A percentile compares a stretch with the other conserved stretches of the same genome.
Evolutionary conservation across 140 eudicot genomes (phyloP).

Genomic region (Flaveria floridana): DNA sequence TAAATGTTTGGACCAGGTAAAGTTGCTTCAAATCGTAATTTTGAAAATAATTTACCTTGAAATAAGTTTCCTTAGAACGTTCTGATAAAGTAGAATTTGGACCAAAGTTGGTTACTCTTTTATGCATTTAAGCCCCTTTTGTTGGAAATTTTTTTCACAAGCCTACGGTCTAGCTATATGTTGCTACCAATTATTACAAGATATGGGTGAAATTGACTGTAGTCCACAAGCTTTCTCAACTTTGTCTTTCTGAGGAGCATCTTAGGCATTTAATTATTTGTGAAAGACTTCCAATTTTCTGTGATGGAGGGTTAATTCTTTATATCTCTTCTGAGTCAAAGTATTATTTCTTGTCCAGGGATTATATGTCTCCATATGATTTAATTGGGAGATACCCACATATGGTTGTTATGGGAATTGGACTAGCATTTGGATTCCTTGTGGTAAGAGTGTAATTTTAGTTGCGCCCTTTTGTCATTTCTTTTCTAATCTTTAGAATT

Average conservation of each 20-base stretch:
- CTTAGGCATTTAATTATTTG: constrained; percentile 5
- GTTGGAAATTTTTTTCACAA: background rate
- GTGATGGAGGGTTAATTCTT: constrained; percentile 2
- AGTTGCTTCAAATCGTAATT: background rate
- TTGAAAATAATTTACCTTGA: background rate
- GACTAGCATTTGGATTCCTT: constrained; percentile 92
- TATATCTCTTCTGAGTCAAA: background rate
- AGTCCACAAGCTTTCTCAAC: background rate
- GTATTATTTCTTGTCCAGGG: constrained; percentile 54
- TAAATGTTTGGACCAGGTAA: background rate
- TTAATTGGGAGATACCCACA: constrained; percentile 74
- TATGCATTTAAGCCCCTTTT: background rate
- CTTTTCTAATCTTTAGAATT: constrained; percentile 9
- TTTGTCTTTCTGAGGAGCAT: background rate
- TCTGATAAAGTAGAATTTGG: background rate
- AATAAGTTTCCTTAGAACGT: background rate
- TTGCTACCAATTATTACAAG: background rate
- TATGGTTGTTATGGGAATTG: constrained; percentile 76
- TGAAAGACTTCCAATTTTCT: constrained; percentile 11
- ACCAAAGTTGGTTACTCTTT: background rate
- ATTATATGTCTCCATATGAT: constrained; percentile 79
- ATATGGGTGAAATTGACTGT: constrained; percentile 9
- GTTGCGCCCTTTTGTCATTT: constrained; percentile 5
- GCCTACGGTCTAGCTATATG: background rate
- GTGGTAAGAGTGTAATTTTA: constrained; percentile 59